Evolutionary conservation across 106 monocot species (phyloP).

Genomic region (Allium sativum): DNA sequence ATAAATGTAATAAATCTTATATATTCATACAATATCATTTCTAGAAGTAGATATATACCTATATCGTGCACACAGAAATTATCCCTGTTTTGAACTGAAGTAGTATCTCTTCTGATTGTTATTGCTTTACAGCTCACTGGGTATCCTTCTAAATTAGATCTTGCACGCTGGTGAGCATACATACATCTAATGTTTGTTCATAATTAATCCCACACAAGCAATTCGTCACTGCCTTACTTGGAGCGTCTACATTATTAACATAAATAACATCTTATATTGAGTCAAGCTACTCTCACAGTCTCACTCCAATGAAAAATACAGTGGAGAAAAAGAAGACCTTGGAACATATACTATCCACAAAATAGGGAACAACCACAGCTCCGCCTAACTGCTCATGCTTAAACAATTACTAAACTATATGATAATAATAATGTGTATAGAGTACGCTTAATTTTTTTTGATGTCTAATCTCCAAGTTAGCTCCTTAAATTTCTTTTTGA

Average conservation of each 20-base stretch:
- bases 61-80: conserved; percentile 34
- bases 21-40: background rate
- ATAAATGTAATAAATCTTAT: background rate
- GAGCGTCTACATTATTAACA: too few species aligned
- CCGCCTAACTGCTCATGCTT: too few species aligned
- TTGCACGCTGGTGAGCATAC: conserved; percentile 1
- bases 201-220: background rate
- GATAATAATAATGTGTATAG: background rate
- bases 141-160: conserved; percentile 12
- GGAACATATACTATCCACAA: too few species aligned
- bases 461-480: conserved; percentile 88
- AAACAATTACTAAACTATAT: background rate
- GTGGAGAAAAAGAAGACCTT: too few species aligned
- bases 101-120: conserved; percentile 10
- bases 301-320: too few species aligned
- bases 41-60: conserved; percentile 10
- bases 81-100: conserved; percentile 11
- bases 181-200: background rate
- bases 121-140: background rate
- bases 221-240: too few species aligned
- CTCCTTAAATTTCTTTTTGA: conserved; percentile 93
- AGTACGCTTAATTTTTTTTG: conserved; percentile 84
- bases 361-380: too few species aligned
- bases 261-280: too few species aligned
- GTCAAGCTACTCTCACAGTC: too few species aligned